phyloP scores from a whole-genome alignment of 306 rosid genomes.

The Clitoria ternatea region DNA sequence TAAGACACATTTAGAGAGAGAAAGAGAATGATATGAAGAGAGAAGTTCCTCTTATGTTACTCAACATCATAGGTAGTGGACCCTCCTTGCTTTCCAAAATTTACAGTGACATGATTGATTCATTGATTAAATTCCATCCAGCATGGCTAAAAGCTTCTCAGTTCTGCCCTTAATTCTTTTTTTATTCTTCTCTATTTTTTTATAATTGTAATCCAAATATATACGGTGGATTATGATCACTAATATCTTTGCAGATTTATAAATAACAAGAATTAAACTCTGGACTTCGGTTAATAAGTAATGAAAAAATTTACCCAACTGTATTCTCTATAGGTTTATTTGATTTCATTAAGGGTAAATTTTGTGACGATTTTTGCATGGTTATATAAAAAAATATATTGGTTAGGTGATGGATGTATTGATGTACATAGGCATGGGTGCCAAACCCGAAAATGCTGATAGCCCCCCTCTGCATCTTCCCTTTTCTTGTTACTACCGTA shows the following conservation, averaged over 20 bases:
- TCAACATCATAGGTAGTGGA: slow-evolving; percentile 26
- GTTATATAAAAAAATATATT: slow-evolving; percentile 23
- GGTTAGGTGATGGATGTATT: slow-evolving; percentile 16
- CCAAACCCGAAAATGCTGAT: slow-evolving; percentile 10
- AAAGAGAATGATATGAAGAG: slow-evolving; percentile 6
- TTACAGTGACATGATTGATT: slow-evolving; percentile 64
- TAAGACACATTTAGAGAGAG: slow-evolving; percentile 19
- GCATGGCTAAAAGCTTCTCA: slow-evolving; percentile 39
- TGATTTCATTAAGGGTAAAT: no score
- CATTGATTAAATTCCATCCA: slow-evolving; percentile 51
- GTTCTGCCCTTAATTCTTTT: slow-evolving; percentile 3
- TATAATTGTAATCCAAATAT: no score
- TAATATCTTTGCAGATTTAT: no score
- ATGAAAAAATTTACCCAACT: no score
- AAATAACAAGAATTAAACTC: no score
- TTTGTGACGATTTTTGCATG: slow-evolving; percentile 52
- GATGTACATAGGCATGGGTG: slow-evolving; percentile 18
- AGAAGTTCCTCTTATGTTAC: slow-evolving; percentile 13
- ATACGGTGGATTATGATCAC: no score
- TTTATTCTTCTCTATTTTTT: neutral
- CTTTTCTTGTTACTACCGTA: neutral
- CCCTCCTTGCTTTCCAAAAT: slow-evolving; percentile 43
- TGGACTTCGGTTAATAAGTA: no score
- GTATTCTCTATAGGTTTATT: no score
- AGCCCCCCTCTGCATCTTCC: neutral